Evolutionary conservation across 2,329 filamentous ascomycete species (phyloP).

Genomic region (Penicillium corylophilum): DNA sequence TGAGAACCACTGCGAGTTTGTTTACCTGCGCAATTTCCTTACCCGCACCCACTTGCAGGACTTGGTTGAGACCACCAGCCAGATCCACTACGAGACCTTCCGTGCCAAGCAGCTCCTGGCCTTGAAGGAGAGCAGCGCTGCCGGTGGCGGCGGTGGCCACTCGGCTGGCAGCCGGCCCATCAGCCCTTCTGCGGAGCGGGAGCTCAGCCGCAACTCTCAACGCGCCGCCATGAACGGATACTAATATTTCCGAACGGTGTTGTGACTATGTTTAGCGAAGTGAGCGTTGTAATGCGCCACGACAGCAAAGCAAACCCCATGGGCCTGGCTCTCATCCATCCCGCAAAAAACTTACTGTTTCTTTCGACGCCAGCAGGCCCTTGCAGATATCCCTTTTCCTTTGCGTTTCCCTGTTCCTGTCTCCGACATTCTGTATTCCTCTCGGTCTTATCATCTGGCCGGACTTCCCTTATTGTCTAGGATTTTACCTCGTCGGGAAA

Average conservation of each 20-base stretch:
- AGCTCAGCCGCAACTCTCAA: conserved; percentile 95
- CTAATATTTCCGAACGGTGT: conserved; percentile 50
- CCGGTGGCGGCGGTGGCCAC: conserved; percentile 56
- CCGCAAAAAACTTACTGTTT: conserved; percentile 28
- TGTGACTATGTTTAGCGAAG: conserved; percentile 19
- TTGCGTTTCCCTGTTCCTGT: conserved; percentile 23
- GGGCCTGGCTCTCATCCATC: conserved; percentile 17
- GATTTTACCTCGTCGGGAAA: conserved; percentile 28
- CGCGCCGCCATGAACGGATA: conserved; percentile 99
- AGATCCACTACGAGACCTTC: conserved; percentile 99
- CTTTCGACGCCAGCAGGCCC: conserved; percentile 33
- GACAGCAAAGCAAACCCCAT: conserved; percentile 15
- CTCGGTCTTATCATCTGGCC: conserved; percentile 17
- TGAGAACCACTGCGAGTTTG: conserved; percentile 99
- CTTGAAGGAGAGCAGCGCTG: conserved; percentile 95
- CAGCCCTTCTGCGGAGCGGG: conserved; percentile 88
- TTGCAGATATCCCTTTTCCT: conserved; percentile 41
- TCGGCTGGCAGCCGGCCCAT: conserved; percentile 79
- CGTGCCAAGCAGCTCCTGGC: conserved; percentile 97
- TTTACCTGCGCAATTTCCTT: conserved; percentile 97
- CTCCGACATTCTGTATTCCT: conserved; percentile 19
- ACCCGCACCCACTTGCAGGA: conserved; percentile 98
- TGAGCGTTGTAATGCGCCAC: conserved; percentile 19
- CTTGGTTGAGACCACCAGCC: conserved; percentile 96
- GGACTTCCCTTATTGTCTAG: conserved; percentile 27